Evolutionary conservation across 148 eudicot species (phyloP).

Genomic region (Polygonum maritimum): DNA sequence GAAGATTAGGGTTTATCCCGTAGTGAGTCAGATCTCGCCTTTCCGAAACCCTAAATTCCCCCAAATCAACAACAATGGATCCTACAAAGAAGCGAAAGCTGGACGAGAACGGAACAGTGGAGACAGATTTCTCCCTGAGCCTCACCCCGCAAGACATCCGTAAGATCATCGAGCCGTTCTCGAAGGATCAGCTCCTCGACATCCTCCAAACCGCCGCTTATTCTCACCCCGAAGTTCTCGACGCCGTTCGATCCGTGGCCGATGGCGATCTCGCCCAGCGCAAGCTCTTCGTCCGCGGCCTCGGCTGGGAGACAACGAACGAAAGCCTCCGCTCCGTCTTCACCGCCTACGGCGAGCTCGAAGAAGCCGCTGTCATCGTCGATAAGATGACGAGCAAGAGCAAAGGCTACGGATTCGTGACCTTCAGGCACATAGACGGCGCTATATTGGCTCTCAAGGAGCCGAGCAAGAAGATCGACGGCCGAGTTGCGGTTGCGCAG

Average conservation of each 20-base stretch:
- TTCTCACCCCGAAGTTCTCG: constrained; percentile 50
- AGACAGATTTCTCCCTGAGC: constrained; percentile 5
- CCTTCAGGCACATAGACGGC: constrained; percentile 54
- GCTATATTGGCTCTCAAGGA: constrained; percentile 60
- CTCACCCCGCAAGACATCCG: constrained; percentile 46
- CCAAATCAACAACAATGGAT: constrained; percentile 31
- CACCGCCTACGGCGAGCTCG: constrained; percentile 48
- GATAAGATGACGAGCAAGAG: constrained; percentile 55
- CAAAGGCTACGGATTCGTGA: constrained; percentile 67
- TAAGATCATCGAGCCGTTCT: constrained; percentile 47
- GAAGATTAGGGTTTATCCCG: background rate
- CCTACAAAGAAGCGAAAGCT: constrained; percentile 67
- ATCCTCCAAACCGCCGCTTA: constrained; percentile 38
- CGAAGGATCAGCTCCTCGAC: constrained; percentile 53
- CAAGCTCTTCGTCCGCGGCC: constrained; percentile 68
- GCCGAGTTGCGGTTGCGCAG: constrained; percentile 56
- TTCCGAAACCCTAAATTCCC: background rate
- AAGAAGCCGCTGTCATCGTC: constrained; percentile 60
- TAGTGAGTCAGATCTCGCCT: background rate
- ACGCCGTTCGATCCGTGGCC: constrained; percentile 51
- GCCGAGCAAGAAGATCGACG: constrained; percentile 70
- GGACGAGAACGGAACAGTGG: constrained; percentile 48
- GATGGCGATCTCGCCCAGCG: constrained; percentile 52
- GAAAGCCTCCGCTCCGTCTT: constrained; percentile 41
- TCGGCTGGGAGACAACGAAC: constrained; percentile 69